Conservation (phyloP, 805 yeast genomes). For the Ogataea paradorogensis region DNA sequence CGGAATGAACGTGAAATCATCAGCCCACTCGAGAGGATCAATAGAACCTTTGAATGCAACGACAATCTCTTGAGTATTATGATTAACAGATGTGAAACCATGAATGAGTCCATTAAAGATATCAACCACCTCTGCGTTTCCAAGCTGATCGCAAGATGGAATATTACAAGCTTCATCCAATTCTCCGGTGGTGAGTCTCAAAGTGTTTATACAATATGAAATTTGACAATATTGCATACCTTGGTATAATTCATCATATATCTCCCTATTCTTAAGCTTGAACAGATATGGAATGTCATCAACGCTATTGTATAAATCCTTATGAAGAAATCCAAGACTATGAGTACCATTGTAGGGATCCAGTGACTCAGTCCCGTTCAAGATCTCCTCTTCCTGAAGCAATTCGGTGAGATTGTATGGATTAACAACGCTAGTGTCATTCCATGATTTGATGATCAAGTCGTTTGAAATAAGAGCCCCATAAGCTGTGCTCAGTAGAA, state of each 20-base stretch:
- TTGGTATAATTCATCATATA: slow-evolving; percentile 31
- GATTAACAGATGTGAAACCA: slow-evolving; percentile 54
- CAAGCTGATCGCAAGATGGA: slow-evolving; percentile 27
- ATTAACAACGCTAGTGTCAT: not conserved
- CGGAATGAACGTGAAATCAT: slow-evolving; percentile 52
- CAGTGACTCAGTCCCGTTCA: not conserved
- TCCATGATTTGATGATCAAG: not conserved
- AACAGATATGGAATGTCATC: slow-evolving; percentile 3
- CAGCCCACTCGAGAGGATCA: slow-evolving; percentile 57
- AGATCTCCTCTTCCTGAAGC: no score
- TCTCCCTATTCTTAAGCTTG: not conserved
- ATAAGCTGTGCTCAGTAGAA: no score
- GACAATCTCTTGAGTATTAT: slow-evolving; percentile 39
- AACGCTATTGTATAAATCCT: not conserved
- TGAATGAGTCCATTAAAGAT: slow-evolving; percentile 49
- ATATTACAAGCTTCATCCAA: slow-evolving; percentile 35
- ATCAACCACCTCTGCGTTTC: slow-evolving; percentile 35
- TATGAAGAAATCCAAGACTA: not conserved
- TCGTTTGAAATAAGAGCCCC: no score
- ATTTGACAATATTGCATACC: slow-evolving; percentile 34
- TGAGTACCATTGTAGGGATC: not conserved
- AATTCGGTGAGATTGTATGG: not conserved
- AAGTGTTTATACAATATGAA: slow-evolving; percentile 34
- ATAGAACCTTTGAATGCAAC: slow-evolving; percentile 65
- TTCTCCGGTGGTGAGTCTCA: slow-evolving; percentile 22